phyloP scores from a whole-genome alignment of 768 basidiomycete genomes.

The Kwoniella botswanensis region DNA sequence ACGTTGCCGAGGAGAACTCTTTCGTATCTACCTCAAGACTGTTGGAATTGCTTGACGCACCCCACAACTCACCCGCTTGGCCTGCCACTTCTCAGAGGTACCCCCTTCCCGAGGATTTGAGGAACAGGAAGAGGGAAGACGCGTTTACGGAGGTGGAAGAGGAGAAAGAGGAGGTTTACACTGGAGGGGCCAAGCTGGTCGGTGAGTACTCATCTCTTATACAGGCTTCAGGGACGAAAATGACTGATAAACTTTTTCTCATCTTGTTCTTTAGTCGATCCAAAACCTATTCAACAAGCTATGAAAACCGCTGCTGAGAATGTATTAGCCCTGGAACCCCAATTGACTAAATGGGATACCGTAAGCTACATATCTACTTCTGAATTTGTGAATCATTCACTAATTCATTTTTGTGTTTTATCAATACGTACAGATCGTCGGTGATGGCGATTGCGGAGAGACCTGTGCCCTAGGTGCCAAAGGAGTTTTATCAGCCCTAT shows the following conservation, averaged over 20 bases:
- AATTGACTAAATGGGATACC: slow-evolving; percentile 54
- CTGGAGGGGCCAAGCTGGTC: slow-evolving; percentile 35
- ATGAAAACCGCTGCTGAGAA: slow-evolving; percentile 48
- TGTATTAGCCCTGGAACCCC: slow-evolving; percentile 48
- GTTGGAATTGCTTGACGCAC: slow-evolving; percentile 48
- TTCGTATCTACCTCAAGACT: slow-evolving; percentile 29
- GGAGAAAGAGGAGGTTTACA: slow-evolving; percentile 34
- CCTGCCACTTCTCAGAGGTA: slow-evolving; percentile 47
- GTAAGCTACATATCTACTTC: slow-evolving; percentile 11
- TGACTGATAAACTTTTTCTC: background rate
- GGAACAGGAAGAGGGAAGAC: slow-evolving; percentile 37
- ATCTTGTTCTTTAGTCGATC: slow-evolving; percentile 7
- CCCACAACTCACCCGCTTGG: slow-evolving; percentile 49
- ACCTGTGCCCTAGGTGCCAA: slow-evolving; percentile 53
- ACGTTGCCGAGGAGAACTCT: slow-evolving; percentile 51
- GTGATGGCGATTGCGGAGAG: slow-evolving; percentile 56
- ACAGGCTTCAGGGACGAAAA: too few relatives aligned
- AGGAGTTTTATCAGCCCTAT: slow-evolving; percentile 43
- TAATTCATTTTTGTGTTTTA: background rate
- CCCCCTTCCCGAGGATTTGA: slow-evolving; percentile 36
- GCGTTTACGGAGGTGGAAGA: slow-evolving; percentile 45
- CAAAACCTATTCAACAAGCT: slow-evolving; percentile 33
- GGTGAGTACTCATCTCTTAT: slow-evolving; percentile 25
- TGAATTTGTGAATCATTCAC: too few relatives aligned
- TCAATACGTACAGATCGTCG: slow-evolving; percentile 44